These are phyloP conservation scores for Pythium volutum DNA, from an alignment of 352 stramenopile genomes.

Conservation along the genomic window DNA sequence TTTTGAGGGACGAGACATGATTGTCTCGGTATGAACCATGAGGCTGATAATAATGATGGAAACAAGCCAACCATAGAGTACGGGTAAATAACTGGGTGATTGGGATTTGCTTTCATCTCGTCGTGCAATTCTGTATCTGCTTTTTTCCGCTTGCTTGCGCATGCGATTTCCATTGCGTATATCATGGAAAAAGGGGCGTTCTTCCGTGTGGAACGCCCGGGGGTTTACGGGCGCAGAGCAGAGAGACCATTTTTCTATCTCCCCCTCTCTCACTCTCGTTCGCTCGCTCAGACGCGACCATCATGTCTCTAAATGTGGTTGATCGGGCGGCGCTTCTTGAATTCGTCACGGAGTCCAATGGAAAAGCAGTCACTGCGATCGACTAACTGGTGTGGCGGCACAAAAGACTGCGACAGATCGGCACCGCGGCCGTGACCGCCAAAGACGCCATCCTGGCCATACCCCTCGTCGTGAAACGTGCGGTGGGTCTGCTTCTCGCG, in stretches of 20 bases:
- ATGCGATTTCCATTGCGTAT: too few relatives aligned
- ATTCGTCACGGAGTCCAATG: constrained; percentile 58
- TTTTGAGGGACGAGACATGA: too few relatives aligned
- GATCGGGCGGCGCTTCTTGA: constrained; percentile 52
- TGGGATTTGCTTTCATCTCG: constrained; percentile 14
- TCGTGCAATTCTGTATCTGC: constrained; percentile 10
- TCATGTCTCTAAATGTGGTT: constrained; percentile 17
- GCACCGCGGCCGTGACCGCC: constrained; percentile 14
- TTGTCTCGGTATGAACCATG: too few relatives aligned
- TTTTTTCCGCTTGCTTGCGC: not conserved
- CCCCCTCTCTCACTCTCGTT: not conserved
- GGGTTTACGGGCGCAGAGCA: not conserved
- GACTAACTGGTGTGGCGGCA: constrained; percentile 72
- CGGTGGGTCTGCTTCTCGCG: constrained; percentile 17
- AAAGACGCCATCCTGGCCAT: constrained; percentile 1
- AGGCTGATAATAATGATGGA: too few relatives aligned
- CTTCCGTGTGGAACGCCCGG: not conserved
- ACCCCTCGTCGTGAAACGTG: constrained; percentile 16
- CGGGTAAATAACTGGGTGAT: not conserved
- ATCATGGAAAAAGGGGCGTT: not conserved
- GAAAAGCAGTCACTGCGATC: constrained; percentile 69
- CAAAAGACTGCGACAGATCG: constrained; percentile 55
- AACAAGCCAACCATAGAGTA: not conserved
- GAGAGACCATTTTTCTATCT: not conserved
- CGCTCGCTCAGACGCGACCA: not conserved